Percentiles rank a stretch among this genome's conserved stretches.
These are phyloP conservation scores for Cylindrodendrum hubeiense DNA, from an alignment of 2,329 filamentous ascomycete genomes.

Conservation along the genomic window DNA sequence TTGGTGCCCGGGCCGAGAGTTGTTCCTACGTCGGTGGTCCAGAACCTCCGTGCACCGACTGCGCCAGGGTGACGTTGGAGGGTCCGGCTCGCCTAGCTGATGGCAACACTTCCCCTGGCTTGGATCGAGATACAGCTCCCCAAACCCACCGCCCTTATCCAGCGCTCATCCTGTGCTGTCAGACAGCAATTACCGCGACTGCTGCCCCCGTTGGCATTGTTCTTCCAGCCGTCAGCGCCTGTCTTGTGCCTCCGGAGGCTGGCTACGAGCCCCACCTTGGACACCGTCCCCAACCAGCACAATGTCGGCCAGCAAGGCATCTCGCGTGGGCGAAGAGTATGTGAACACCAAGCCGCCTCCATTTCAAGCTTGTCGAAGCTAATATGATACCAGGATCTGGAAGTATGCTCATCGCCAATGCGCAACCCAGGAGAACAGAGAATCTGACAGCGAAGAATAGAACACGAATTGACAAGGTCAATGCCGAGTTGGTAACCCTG, in stretches of 20 bases:
- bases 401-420: slow-evolving; percentile 74
- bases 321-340: slow-evolving; percentile 73
- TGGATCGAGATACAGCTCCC: slow-evolving; percentile 4
- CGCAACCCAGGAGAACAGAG: not conserved
- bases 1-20: slow-evolving; percentile 51
- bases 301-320: slow-evolving; percentile 72
- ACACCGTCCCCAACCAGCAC: slow-evolving; percentile 29
- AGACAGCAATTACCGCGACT: not conserved
- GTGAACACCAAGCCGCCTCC: slow-evolving; percentile 43
- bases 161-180: not conserved
- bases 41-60: slow-evolving; percentile 41
- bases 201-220: not conserved
- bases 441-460: slow-evolving; percentile 59
- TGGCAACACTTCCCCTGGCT: slow-evolving; percentile 31
- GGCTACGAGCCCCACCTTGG: slow-evolving; percentile 2
- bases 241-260: not conserved
- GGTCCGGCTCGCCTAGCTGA: slow-evolving; percentile 10
- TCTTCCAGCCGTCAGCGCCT: not conserved
- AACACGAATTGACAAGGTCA: slow-evolving; percentile 96
- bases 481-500: slow-evolving; percentile 95
- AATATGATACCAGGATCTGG: slow-evolving; percentile 78
- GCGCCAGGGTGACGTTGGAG: slow-evolving; percentile 36
- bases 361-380: slow-evolving; percentile 33
- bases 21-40: slow-evolving; percentile 47
- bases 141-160: not conserved